A percentile compares a stretch with the other conserved stretches of the same genome.
Evolutionary conservation across 2,329 filamentous ascomycete species (phyloP).

Genomic region (Sporothrix curviconia): DNA sequence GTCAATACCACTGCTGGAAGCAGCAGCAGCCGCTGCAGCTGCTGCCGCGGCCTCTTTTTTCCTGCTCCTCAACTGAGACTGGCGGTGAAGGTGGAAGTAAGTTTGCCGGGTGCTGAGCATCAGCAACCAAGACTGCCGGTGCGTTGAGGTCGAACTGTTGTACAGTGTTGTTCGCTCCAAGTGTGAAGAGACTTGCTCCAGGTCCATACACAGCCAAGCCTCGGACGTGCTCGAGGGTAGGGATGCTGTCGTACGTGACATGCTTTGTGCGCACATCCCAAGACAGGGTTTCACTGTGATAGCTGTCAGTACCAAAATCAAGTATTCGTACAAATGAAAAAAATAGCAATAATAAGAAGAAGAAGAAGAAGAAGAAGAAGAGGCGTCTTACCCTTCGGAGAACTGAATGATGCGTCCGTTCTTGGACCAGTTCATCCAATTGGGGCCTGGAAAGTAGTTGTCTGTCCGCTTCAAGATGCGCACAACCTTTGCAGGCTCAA

Average conservation of each 20-base stretch:
- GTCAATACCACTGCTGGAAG: slow-evolving; percentile 4
- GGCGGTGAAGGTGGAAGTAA: slow-evolving; percentile 74
- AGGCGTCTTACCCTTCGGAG: slow-evolving; percentile 68
- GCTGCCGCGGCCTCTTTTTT: slow-evolving; percentile 37
- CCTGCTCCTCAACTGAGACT: slow-evolving; percentile 69
- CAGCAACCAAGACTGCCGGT: slow-evolving; percentile 70
- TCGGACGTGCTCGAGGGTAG: slow-evolving; percentile 72
- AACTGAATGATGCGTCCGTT: slow-evolving; percentile 93
- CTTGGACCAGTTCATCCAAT: slow-evolving; percentile 98
- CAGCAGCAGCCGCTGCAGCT: slow-evolving; percentile 6
- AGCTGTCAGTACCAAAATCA: no score
- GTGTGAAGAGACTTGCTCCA: slow-evolving; percentile 83
- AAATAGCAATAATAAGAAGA: background rate
- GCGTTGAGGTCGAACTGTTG: slow-evolving; percentile 95
- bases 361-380: background rate
- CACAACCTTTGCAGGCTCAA: slow-evolving; percentile 79
- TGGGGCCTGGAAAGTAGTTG: slow-evolving; percentile 64
- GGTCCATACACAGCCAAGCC: slow-evolving; percentile 85
- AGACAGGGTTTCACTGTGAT: slow-evolving; percentile 72
- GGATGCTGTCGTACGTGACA: slow-evolving; percentile 82
- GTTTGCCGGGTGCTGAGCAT: slow-evolving; percentile 78
- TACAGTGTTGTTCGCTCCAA: slow-evolving; percentile 79
- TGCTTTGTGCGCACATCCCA: slow-evolving; percentile 99
- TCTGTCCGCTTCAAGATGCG: slow-evolving; percentile 77
- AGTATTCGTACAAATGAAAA: no score